Evolutionary conservation across 2,329 filamentous ascomycete genomes (phyloP).

Genomic region (Fusarium sublunatum): DNA sequence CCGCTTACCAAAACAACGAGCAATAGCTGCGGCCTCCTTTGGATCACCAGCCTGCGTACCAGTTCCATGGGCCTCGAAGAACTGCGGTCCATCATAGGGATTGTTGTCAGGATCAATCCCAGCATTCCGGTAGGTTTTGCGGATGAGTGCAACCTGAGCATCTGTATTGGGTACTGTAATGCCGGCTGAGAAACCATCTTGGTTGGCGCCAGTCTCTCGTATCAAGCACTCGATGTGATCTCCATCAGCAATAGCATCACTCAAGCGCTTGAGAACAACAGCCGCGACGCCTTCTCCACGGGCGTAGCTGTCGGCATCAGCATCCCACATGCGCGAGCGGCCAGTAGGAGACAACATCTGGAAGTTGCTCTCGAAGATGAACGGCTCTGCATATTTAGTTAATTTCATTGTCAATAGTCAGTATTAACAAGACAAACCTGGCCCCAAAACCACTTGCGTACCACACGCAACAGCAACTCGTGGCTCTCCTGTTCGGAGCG

Average conservation of each 20-base stretch:
- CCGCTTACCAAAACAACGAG: neutral
- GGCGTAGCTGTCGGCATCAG: constrained; percentile 22
- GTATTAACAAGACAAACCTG: constrained; percentile 8
- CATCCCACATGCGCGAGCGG: constrained; percentile 22
- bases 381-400: neutral
- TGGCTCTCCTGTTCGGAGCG: constrained; percentile 22
- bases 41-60: constrained; percentile 27
- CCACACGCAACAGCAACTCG: constrained; percentile 21
- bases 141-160: neutral
- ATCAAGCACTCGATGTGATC: constrained; percentile 15
- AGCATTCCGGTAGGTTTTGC: neutral
- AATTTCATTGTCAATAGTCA: too few relatives aligned
- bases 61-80: constrained; percentile 28
- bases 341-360: constrained; percentile 18
- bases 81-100: neutral
- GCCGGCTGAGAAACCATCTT: neutral
- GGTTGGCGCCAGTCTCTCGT: constrained; percentile 4
- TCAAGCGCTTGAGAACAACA: constrained; percentile 25
- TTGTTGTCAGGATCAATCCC: neutral
- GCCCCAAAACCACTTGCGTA: constrained; percentile 19
- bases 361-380: constrained; percentile 15
- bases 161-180: neutral
- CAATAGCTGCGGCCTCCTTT: constrained; percentile 24
- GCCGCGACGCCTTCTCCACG: constrained; percentile 29
- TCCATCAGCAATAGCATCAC: constrained; percentile 4